Conservation (phyloP, 345 rosid species). For the Hypericum perforatum region DNA sequence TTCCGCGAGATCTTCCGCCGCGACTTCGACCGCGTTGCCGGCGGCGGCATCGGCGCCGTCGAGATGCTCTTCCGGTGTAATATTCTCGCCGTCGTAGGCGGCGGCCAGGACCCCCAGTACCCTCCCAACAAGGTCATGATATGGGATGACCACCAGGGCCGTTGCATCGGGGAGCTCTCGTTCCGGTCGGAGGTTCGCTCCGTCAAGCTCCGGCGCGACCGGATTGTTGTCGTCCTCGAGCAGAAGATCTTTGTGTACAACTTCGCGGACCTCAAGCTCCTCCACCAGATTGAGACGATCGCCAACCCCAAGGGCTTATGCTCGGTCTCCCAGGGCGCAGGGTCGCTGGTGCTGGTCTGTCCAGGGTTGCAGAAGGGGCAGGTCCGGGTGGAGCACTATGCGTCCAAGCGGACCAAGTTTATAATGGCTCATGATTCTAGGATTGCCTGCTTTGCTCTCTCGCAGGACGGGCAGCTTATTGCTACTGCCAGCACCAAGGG, state of each 20-base stretch:
- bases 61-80: slow-evolving; percentile 33
- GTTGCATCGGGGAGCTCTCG: slow-evolving; percentile 31
- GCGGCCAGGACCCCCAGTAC: slow-evolving; percentile 18
- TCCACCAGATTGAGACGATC: slow-evolving; percentile 34
- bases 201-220: slow-evolving; percentile 30
- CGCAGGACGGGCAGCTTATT: slow-evolving; percentile 32
- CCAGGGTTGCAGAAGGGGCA: slow-evolving; percentile 39
- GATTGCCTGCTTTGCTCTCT: slow-evolving; percentile 26
- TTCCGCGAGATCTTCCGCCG: slow-evolving; percentile 28
- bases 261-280: slow-evolving; percentile 24
- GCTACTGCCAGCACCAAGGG: slow-evolving; percentile 49
- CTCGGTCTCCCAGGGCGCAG: slow-evolving; percentile 25
- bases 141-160: slow-evolving; percentile 32
- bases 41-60: slow-evolving; percentile 25
- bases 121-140: slow-evolving; percentile 30
- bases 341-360: slow-evolving; percentile 34
- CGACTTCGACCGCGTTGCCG: slow-evolving; percentile 13
- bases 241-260: slow-evolving; percentile 37
- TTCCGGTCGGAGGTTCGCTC: slow-evolving; percentile 34
- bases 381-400: slow-evolving; percentile 36
- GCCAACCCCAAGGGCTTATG: slow-evolving; percentile 39
- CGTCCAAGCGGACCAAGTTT: slow-evolving; percentile 28
- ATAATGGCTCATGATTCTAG: slow-evolving; percentile 37
- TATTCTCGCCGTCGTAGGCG: slow-evolving; percentile 30
- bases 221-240: slow-evolving; percentile 23